Base-by-base conservation (phyloP, 805 yeast genomes). In the Starmerella lactis-condensi region DNA sequence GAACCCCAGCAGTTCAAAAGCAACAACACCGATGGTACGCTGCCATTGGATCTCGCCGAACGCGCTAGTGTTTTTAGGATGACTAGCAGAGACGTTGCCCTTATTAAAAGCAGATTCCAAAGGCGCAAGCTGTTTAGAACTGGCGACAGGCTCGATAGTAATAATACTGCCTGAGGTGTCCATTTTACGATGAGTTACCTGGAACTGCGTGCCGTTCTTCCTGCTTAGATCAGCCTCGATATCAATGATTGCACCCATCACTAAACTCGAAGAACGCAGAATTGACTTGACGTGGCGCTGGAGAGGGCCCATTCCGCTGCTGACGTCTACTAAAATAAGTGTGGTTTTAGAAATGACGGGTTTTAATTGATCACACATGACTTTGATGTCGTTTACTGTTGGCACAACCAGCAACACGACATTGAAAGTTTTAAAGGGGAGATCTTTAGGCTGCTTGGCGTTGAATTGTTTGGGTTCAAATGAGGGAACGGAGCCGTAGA, bases 1-100 rank as follows among this genome's bases (percentile, higher is more conserved):
- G 16, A 82, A 63, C 21, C 79, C 59, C 26, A 82, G 57, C 4
- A 93, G 81, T 50, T 75, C 77, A 47, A 82, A 69, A 15, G 82
- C 73, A 25, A 81, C 67, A 34, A 69, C 64, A 6, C 92, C 79
- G 33, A 81, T 62, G 1, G 91, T 83, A 34, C 77, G 62, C 48
- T 74, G 72, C 93, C 93, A 82, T 52, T 81, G 89, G 44, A 73
- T 17, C 13, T 40, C 42, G 12, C 37, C 37, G 24, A 73, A 9
- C 72, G 66, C 52, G 68, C 57, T 44, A 69, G 75, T 39, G 70
- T 79, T 33, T 27, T 38, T 38, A 5, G 43, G 22, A 22, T 32
- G 43, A 16, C 35, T 14, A 8, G 41, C 32, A 3, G 37, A 26
- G n/a, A 40, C 24, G n/a, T 43, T 36, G n/a, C 28, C 25, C 4